Evolutionary conservation across 2,329 filamentous ascomycete genomes (phyloP).

Genomic region (Septoria petroselini): DNA sequence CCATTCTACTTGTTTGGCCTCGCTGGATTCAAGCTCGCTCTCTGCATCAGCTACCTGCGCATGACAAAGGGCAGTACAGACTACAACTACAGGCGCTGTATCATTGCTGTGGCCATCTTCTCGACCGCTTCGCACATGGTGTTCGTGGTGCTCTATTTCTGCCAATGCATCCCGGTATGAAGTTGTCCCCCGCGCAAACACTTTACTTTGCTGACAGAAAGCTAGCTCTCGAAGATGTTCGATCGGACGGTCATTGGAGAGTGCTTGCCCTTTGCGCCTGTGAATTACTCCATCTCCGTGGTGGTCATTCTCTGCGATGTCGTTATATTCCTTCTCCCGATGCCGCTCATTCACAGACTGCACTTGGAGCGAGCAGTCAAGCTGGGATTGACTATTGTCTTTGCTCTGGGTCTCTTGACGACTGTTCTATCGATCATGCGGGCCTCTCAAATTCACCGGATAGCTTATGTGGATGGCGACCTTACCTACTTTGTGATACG

Average conservation of each 20-base stretch:
- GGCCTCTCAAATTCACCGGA: constrained; percentile 19
- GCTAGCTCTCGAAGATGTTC: constrained; percentile 20
- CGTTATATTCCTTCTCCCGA: constrained; percentile 21
- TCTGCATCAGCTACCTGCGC: constrained; percentile 23
- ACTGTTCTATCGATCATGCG: constrained; percentile 21
- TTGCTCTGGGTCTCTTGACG: constrained; percentile 21
- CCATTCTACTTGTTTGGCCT: constrained; percentile 23
- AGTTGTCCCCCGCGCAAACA: background rate
- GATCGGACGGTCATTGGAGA: constrained; percentile 64
- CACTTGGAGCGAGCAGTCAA: constrained; percentile 21
- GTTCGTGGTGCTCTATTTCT: constrained; percentile 17
- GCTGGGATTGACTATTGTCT: constrained; percentile 20
- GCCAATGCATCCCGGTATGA: constrained; percentile 19
- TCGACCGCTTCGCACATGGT: constrained; percentile 16
- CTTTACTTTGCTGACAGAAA: constrained; percentile 4
- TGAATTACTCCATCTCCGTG: constrained; percentile 71
- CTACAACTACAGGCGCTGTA: constrained; percentile 14
- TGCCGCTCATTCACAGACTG: constrained; percentile 21
- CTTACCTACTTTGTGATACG: constrained; percentile 21
- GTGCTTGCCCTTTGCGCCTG: constrained; percentile 88
- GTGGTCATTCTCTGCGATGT: constrained; percentile 21
- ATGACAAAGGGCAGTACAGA: constrained; percentile 21
- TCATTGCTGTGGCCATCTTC: constrained; percentile 20
- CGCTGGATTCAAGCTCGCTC: constrained; percentile 23
- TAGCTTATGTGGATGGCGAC: constrained; percentile 21